Percentiles rank a stretch among this genome's conserved stretches.
Evolutionary conservation across 2,329 filamentous ascomycete genomes (phyloP).

Genomic region (Cryphonectria nitschkei): DNA sequence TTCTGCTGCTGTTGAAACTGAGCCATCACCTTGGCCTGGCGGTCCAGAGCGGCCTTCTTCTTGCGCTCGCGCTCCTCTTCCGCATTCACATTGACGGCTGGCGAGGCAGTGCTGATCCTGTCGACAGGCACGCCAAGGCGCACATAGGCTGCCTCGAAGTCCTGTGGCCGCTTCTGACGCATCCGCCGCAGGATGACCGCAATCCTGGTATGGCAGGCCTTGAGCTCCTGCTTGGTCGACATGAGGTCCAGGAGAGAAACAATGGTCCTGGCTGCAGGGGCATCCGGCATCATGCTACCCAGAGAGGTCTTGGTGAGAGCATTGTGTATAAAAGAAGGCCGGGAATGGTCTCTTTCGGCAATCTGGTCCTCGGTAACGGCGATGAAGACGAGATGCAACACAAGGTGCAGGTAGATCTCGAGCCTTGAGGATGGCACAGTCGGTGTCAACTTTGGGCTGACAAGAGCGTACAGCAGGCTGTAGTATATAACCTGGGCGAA

Average conservation of each 20-base stretch:
- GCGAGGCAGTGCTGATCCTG: slow-evolving; percentile 79
- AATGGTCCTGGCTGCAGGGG: slow-evolving; percentile 63
- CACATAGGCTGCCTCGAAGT: slow-evolving; percentile 71
- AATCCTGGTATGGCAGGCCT: slow-evolving; percentile 83
- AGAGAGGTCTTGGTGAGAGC: slow-evolving; percentile 68
- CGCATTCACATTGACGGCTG: slow-evolving; percentile 66
- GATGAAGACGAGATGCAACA: slow-evolving; percentile 84
- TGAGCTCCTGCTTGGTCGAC: slow-evolving; percentile 72
- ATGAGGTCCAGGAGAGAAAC: slow-evolving; percentile 66
- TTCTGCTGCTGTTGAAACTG: slow-evolving; percentile 98
- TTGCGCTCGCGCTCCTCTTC: slow-evolving; percentile 80
- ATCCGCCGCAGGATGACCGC: slow-evolving; percentile 81
- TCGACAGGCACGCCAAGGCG: slow-evolving; percentile 71
- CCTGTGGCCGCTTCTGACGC: slow-evolving; percentile 76
- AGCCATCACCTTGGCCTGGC: slow-evolving; percentile 94
- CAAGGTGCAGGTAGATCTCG: slow-evolving; percentile 89
- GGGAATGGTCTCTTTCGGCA: slow-evolving; percentile 55
- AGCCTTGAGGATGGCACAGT: slow-evolving; percentile 79
- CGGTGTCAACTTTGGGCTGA: slow-evolving; percentile 69
- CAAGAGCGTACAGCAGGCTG: slow-evolving; percentile 78
- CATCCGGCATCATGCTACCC: slow-evolving; percentile 62
- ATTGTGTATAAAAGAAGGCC: slow-evolving; percentile 72
- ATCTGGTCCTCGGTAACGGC: slow-evolving; percentile 82
- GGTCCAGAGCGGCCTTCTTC: slow-evolving; percentile 86
- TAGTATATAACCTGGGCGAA: slow-evolving; percentile 93